Base-by-base conservation (phyloP, 768 basidiomycete species). In the Leccinum obscurum region DNA sequence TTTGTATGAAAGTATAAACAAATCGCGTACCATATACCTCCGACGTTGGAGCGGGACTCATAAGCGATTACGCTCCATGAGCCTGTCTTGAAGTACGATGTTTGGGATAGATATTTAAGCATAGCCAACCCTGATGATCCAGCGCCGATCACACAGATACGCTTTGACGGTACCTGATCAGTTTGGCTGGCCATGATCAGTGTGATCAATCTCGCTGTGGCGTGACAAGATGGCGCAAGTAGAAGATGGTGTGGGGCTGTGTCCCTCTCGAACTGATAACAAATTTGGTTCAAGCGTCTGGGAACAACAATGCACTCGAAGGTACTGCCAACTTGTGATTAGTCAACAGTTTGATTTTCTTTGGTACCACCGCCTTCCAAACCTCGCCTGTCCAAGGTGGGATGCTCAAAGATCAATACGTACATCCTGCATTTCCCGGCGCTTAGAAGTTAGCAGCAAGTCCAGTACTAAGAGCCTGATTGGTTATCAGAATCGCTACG, bases 71-170 rank as follows among this genome's bases (percentile, higher is more conserved):
- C 72, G n/a, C 72, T 73, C 92, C 93, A 94, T 20, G 75, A 62
- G 0, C 85, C 84, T 22, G 74, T 66, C 69, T 82, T 81, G 72
- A 78, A 82, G 61, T 89, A 81, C 0, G 77, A 76, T 2, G 84
- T 79, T 49, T 92, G 85, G 9, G 82, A 73, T 60, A 92, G 72
- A 39, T 83, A 75, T 68, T 89, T 89, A 26, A 93, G 79, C 6
- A 84, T 80, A 24, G 85, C 88, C 0, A 94, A 79, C 7, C 93
- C 92, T n/a, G 80, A 80, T 20, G 91, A 80, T 11, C 92, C 92
- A 17, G 83, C 89, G 4, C 92, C 92, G 48, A 93, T 82, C 52
- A 93, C 77, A 58, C 87, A 85, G 58, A 92, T 87, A 15, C 73
- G 74, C 59, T 77, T 77, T 22, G 62, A 63, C 17, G 56, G 54